phyloP scores from a whole-genome alignment of 352 stramenopile species.

The Discostella stelligera region DNA sequence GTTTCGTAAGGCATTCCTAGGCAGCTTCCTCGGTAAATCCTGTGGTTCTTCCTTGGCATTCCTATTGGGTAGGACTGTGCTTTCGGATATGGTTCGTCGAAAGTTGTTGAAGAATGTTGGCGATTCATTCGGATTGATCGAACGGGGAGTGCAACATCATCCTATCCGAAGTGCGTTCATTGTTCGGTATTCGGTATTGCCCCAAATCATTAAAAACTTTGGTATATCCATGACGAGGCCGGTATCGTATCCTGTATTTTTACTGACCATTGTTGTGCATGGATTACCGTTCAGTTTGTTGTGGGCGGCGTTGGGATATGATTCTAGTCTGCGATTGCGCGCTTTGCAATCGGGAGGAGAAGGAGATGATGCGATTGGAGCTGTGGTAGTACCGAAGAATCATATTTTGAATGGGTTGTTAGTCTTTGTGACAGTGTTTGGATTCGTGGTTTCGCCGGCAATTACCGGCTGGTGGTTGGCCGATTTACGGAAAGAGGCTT shows the following conservation, averaged over 20 bases:
- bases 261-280: constrained; percentile 57
- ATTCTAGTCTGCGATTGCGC: constrained; percentile 50
- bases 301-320: constrained; percentile 63
- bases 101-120: constrained; percentile 38
- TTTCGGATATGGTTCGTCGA: constrained; percentile 34
- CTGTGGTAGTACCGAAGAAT: constrained; percentile 13
- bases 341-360: constrained; percentile 17
- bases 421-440: constrained; percentile 40
- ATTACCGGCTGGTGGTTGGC: constrained; percentile 40
- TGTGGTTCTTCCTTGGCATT: constrained; percentile 58
- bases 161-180: constrained; percentile 53
- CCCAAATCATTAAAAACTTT: constrained; percentile 75
- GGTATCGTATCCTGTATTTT: constrained; percentile 51
- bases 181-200: constrained; percentile 61
- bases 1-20: constrained; percentile 33
- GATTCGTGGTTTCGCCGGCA: constrained; percentile 34
- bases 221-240: constrained; percentile 46
- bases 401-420: constrained; percentile 22
- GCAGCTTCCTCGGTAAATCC: constrained; percentile 62
- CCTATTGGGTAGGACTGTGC: constrained; percentile 47
- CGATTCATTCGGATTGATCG: constrained; percentile 38
- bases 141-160: constrained; percentile 29
- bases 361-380: no score
- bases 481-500: constrained; percentile 22
- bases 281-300: constrained; percentile 65